These are phyloP conservation scores for Rusavskia elegans DNA, from an alignment of 495 filamentous ascomycete species.

Conservation along the genomic window DNA sequence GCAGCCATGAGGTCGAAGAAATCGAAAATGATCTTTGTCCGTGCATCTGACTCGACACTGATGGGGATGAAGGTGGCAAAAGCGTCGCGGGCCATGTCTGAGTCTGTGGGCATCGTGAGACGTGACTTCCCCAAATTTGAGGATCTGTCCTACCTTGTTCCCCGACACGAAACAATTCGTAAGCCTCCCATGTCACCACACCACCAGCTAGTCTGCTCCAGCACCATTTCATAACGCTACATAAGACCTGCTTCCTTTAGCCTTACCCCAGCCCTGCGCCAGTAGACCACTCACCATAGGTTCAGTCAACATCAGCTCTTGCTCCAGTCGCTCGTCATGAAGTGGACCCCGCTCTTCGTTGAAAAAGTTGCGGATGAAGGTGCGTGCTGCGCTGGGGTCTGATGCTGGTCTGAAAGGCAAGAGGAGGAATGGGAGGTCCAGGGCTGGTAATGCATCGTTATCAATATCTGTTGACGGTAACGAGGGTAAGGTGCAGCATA, in stretches of 20 bases:
- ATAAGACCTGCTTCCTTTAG: slow-evolving; percentile 50
- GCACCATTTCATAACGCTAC: slow-evolving; percentile 95
- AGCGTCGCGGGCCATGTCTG: slow-evolving; percentile 76
- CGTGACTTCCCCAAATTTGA: neutral
- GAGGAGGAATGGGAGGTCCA: slow-evolving; percentile 83
- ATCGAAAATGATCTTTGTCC: slow-evolving; percentile 79
- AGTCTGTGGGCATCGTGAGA: slow-evolving; percentile 42
- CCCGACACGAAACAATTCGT: slow-evolving; percentile 88
- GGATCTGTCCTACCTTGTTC: slow-evolving; percentile 53
- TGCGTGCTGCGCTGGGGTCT: slow-evolving; percentile 78
- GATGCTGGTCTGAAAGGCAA: slow-evolving; percentile 91
- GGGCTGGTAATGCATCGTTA: slow-evolving; percentile 34
- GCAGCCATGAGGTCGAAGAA: slow-evolving; percentile 93
- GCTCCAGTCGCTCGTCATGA: slow-evolving; percentile 52
- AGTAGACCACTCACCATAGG: slow-evolving; percentile 55
- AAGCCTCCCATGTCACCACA: slow-evolving; percentile 92
- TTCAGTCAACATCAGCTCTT: slow-evolving; percentile 84
- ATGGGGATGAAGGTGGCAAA: slow-evolving; percentile 95
- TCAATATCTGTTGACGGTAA: slow-evolving; percentile 12
- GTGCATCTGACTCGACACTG: slow-evolving; percentile 76
- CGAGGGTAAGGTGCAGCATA: slow-evolving; percentile 25
- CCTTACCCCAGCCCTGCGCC: neutral
- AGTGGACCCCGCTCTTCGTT: slow-evolving; percentile 37
- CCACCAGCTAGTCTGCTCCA: slow-evolving; percentile 89
- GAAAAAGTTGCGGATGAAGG: slow-evolving; percentile 90